phyloP scores from a whole-genome alignment of 148 eudicot species.

The Salicornia ramosissima region DNA sequence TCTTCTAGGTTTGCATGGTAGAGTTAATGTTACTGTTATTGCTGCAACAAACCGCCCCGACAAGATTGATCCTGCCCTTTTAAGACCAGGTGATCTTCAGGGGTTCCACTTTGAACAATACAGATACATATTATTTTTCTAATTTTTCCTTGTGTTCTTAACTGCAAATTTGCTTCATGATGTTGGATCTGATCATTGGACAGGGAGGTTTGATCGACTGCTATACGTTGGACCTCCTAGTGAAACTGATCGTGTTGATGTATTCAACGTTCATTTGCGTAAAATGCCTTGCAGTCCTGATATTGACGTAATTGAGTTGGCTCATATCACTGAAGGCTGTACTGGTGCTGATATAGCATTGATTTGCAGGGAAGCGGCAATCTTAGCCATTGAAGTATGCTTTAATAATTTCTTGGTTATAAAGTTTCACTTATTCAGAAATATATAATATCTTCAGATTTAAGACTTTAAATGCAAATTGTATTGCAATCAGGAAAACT shows the following conservation, averaged over 20 bases:
- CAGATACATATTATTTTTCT: neutral
- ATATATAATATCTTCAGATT: neutral
- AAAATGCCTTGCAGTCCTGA: constrained; percentile 63
- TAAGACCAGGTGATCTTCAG: constrained; percentile 69
- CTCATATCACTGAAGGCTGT: constrained; percentile 65
- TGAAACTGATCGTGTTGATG: constrained; percentile 62
- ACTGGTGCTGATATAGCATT: constrained; percentile 92
- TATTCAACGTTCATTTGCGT: constrained; percentile 70
- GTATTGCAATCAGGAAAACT: constrained; percentile 47
- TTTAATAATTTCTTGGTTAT: neutral
- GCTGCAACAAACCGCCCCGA: constrained; percentile 99
- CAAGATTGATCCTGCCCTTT: constrained; percentile 93
- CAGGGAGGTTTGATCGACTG: constrained; percentile 88
- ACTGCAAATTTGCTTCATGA: constrained; percentile 8
- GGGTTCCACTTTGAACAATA: neutral
- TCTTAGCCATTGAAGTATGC: constrained; percentile 72
- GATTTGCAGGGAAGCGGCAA: constrained; percentile 76
- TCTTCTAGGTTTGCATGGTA: constrained; percentile 65
- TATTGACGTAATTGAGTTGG: constrained; percentile 54
- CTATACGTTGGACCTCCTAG: constrained; percentile 84
- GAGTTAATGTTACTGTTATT: constrained; percentile 86
- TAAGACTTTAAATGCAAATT: neutral
- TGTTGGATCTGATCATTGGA: constrained; percentile 17
- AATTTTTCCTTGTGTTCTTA: neutral
- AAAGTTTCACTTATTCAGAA: too few species aligned